A percentile compares a stretch with the other conserved stretches of the same genome.
Evolutionary conservation across 495 filamentous ascomycete genomes (phyloP).

Genomic region (Talaromyces thailandensis): DNA sequence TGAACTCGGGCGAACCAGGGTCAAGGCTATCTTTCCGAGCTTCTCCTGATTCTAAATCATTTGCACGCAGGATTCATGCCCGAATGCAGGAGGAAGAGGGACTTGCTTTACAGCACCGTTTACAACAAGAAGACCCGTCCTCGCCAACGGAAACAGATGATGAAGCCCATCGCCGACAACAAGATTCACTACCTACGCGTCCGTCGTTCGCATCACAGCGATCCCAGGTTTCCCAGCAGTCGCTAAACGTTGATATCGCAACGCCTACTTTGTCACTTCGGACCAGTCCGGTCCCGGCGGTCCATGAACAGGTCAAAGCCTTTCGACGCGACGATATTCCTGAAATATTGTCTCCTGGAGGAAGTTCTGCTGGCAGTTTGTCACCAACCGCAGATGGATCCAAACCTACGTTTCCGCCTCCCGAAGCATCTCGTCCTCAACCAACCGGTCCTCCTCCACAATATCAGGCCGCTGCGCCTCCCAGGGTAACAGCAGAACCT

Average conservation of each 20-base stretch:
- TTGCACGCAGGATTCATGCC: conserved; percentile 50
- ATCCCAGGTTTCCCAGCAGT: conserved; percentile 3
- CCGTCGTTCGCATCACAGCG: conserved; percentile 5
- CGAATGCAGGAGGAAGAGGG: conserved; percentile 69
- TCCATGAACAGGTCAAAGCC: conserved; percentile 1
- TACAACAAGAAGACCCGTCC: conserved; percentile 19
- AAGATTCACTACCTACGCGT: not conserved
- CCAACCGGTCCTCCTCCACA: not conserved
- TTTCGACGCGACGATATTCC: not conserved
- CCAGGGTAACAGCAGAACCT: not conserved
- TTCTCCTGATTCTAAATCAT: conserved; percentile 34
- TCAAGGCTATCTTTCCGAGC: conserved; percentile 35
- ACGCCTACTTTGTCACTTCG: conserved; percentile 4
- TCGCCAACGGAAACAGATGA: conserved; percentile 21
- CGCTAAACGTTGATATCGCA: not conserved
- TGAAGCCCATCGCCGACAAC: not conserved
- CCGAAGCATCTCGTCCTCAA: not conserved
- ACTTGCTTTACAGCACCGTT: conserved; percentile 47
- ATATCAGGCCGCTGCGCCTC: not conserved
- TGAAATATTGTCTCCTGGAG: conserved; percentile 3
- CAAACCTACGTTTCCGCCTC: not conserved
- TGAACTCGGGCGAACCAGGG: conserved; percentile 21
- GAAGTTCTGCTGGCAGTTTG: conserved; percentile 13
- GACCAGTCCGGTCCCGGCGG: conserved; percentile 4
- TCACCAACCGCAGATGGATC: conserved; percentile 17